A percentile compares a stretch with the other conserved stretches of the same genome.
Conservation (phyloP, 768 basidiomycete species). For the Vararia minispora region DNA sequence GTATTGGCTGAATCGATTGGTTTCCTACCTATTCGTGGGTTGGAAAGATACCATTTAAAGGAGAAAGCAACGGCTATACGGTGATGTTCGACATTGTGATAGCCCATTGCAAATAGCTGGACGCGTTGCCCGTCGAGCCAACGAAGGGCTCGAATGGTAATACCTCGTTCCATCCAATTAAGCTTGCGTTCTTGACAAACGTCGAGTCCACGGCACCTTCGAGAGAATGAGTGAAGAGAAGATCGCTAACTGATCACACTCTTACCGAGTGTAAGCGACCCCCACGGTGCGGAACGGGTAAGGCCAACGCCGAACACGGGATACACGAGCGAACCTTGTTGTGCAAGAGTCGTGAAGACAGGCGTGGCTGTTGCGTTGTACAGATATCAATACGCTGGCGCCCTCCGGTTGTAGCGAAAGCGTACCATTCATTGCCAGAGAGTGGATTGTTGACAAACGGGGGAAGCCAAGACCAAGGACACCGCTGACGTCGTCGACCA, state of each 20-base stretch:
- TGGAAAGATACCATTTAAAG: background rate
- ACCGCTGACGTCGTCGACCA: constrained; percentile 57
- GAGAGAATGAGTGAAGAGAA: constrained; percentile 2
- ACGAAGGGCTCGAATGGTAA: constrained; percentile 58
- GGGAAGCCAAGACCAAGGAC: constrained; percentile 70
- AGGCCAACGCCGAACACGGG: constrained; percentile 69
- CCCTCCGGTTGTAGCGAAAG: background rate
- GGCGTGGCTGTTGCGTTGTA: constrained; percentile 39
- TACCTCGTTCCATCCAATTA: constrained; percentile 66
- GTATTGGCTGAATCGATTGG: constrained; percentile 33
- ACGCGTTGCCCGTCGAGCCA: constrained; percentile 39
- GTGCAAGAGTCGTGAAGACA: constrained; percentile 51
- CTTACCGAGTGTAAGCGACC: constrained; percentile 56
- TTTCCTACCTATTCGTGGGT: background rate
- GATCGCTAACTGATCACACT: constrained; percentile 1
- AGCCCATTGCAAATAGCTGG: constrained; percentile 71
- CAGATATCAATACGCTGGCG: background rate
- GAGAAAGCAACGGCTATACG: constrained; percentile 25
- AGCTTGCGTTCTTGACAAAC: constrained; percentile 46
- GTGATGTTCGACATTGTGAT: constrained; percentile 46
- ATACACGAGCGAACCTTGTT: constrained; percentile 55
- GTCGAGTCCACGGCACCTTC: constrained; percentile 68
- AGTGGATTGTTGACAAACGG: constrained; percentile 51
- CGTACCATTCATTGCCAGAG: constrained; percentile 37
- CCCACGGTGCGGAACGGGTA: constrained; percentile 40